Base-by-base conservation (phyloP, 1,284 basidiomycete genomes). In the Naganishia liquefaciens region DNA sequence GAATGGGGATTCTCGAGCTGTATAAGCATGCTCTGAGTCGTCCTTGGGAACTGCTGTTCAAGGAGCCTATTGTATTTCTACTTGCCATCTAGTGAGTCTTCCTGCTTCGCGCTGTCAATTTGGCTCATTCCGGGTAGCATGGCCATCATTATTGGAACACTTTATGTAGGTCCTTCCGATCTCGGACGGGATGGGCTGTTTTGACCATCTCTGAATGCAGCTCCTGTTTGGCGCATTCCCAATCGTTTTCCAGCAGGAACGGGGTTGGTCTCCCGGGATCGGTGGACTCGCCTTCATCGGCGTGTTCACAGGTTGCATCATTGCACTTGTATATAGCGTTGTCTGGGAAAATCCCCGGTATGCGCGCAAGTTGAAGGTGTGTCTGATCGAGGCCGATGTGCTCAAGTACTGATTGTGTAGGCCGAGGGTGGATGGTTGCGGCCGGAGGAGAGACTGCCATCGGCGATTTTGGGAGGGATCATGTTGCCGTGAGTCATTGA, bases 221-320 rank as follows among this genome's bases (percentile, higher is more conserved):
- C 73, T 77, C 69, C 70, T 72, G 28, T 78, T 78, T 65, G 73
- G 70, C 2, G 74, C 77, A 1, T 78, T 74, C 70, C 77, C 77
- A 4, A 71, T 77, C 64, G 73, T 77, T 25, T 76, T 77, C 67
- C 71, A 76, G 46, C 54, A 69, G n/a, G 43, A 60, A 9, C 71
- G 76, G 47, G 72, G 72, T 15, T 77, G 76, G 76, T 66, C 66
- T 0, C 68, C 73, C 1, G 86, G 87, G 3, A 70, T 85, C 69
- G 81, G 82, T 1, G 87, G 87, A 0, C 81, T 88, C 2, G 84
- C 86, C 0, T 88, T 88, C 74, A 79, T 88, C 33, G 86, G 86
- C n/a, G 81, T 88, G 40, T 84, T 86, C 0, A 67, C 85, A 4
- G 87, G 85, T 1, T 81, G 84, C 19, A 77, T 80, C n/a, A 70